Evolutionary conservation across 2,329 filamentous ascomycete species (phyloP).

Genomic region (Claviceps spartinae): DNA sequence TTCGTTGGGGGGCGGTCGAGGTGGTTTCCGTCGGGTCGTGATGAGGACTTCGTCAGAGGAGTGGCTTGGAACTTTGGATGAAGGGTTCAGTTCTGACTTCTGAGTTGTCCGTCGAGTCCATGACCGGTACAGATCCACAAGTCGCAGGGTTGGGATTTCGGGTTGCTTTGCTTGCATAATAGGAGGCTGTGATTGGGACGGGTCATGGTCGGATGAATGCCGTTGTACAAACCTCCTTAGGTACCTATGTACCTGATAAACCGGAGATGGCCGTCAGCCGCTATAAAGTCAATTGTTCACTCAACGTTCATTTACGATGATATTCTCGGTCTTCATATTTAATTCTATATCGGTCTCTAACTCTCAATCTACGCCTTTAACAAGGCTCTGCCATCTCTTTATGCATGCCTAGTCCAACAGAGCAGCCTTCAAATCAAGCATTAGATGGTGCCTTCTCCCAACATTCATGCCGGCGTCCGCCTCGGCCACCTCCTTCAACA

Average conservation of each 20-base stretch:
- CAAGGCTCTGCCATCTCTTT: background rate
- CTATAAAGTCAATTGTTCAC: too few relatives aligned
- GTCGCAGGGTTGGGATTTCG: background rate
- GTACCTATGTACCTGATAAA: too few relatives aligned
- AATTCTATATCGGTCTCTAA: too few relatives aligned
- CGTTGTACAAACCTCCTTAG: background rate
- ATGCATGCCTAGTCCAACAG: background rate
- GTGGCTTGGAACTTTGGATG: slow-evolving; percentile 10
- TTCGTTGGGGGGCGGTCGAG: slow-evolving; percentile 3
- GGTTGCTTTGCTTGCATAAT: slow-evolving; percentile 12
- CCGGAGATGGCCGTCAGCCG: too few relatives aligned
- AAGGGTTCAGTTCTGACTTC: background rate
- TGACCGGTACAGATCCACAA: background rate
- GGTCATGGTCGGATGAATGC: slow-evolving; percentile 8
- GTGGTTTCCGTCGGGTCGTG: slow-evolving; percentile 6
- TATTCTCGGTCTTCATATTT: too few relatives aligned
- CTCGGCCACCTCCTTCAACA: slow-evolving; percentile 6
- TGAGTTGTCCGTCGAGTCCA: background rate
- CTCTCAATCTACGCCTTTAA: too few relatives aligned
- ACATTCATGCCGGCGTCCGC: slow-evolving; percentile 9
- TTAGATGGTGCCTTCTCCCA: background rate
- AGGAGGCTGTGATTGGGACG: slow-evolving; percentile 11
- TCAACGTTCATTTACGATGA: too few relatives aligned
- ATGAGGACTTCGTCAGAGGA: slow-evolving; percentile 6
- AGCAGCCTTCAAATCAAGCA: slow-evolving; percentile 1